Percentiles rank a stretch among this genome's conserved stretches.
These are phyloP conservation scores for Axilococcus clingmanii DNA, from an alignment of 139 green algal species.

Conservation along the genomic window DNA sequence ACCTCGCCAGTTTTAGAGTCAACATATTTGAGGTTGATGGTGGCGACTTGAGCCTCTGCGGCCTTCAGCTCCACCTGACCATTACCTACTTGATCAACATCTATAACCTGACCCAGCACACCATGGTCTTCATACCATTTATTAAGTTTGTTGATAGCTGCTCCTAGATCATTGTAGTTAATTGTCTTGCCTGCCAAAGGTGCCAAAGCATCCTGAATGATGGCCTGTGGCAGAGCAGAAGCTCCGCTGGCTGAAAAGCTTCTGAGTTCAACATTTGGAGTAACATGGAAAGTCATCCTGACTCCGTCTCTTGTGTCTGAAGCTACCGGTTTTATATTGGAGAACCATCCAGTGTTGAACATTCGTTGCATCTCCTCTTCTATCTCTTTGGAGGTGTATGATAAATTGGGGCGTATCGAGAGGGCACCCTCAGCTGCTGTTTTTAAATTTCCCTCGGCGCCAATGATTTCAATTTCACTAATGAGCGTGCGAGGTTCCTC, in stretches of 20 bases:
- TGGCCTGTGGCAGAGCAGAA: conserved; percentile 60
- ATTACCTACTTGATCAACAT: conserved; percentile 33
- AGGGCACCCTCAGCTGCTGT: conserved; percentile 50
- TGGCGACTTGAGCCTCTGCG: conserved; percentile 63
- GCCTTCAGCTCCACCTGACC: conserved; percentile 35
- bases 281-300: conserved; percentile 72
- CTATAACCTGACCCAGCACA: conserved; percentile 76
- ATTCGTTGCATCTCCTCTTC: conserved; percentile 72
- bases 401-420: conserved; percentile 79
- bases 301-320: conserved; percentile 93
- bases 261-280: conserved; percentile 65
- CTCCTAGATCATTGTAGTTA: conserved; percentile 59
- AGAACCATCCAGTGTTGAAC: conserved; percentile 87
- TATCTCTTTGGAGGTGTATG: conserved; percentile 67
- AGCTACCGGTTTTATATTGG: conserved; percentile 44
- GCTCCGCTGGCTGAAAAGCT: conserved; percentile 63
- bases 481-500: conserved; percentile 54
- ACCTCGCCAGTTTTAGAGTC: conserved; percentile 63
- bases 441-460: conserved; percentile 62
- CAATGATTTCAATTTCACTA: conserved; percentile 62
- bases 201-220: conserved; percentile 75
- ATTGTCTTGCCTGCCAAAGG: conserved; percentile 66
- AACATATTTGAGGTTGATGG: conserved; percentile 62
- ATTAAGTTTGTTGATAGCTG: conserved; percentile 61
- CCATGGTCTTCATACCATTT: conserved; percentile 80